Evolutionary conservation across 768 basidiomycete genomes (phyloP), one percentile per base, ranked within the genome.

Genomic region (Pleurotus sapidus): DNA sequence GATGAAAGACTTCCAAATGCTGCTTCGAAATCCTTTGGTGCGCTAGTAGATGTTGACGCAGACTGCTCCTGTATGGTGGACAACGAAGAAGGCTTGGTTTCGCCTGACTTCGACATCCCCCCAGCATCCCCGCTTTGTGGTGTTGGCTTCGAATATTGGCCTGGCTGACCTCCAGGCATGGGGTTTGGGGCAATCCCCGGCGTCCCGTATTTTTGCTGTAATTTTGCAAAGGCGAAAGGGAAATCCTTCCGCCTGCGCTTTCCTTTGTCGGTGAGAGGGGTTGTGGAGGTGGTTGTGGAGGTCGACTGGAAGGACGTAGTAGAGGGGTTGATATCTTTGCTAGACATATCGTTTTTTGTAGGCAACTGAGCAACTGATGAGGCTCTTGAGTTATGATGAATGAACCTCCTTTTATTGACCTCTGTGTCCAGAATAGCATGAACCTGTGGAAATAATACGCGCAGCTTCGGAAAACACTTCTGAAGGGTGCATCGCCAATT

Each of bases 231-330:
- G 18, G 40, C 49, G 12, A 34, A 30, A 11, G 42, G 30, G 24
- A 39, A 50, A 24, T 50, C 42, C 27, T 57, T 49, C 11, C 42
- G 20, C 43, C 46, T 14, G 27, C 46, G 56, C n/a, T 39, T 46
- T 42, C 46, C 42, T 24, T 47, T 27, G 5, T 37, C 42, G 39
- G 20, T 60, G 38, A 65, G 62, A 15, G 62, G 60, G 1, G 60
- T 53, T 1, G 58, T 61, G 24, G 64, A 65, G 4, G 57, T 42
- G 4, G 46, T 48, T 53, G 64, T 63, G 24, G 54, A 47, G 27
- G 39, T 49, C 8, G 61, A 57, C 47, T 68, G 63, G 3, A 70
- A 58, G 30, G 70, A 67, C 8, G 63, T 55, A 9, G 61, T 60
- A 40, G 63, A 66, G 24, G 48, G 46, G 23, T 60, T 55, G 24